Conservation (phyloP, 2,329 filamentous ascomycete genomes). For the Aspergillus clavatus region DNA sequence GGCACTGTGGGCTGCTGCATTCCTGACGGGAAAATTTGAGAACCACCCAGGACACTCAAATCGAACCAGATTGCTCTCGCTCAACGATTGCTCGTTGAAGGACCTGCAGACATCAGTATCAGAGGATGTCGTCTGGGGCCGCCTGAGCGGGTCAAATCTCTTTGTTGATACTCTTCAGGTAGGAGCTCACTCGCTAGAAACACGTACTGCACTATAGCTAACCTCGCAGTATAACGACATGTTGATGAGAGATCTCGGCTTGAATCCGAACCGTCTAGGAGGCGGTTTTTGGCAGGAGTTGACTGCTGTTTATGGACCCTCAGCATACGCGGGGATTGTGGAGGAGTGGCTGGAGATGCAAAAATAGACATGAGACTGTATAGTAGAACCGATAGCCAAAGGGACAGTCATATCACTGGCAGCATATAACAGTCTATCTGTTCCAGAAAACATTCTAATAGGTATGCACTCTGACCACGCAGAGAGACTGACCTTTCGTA, state of each 20-base stretch:
- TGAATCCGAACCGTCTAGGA: conserved; percentile 21
- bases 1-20: conserved; percentile 21
- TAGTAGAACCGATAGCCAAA: no score
- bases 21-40: conserved; percentile 20
- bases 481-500: no score
- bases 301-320: conserved; percentile 18
- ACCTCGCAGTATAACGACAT: conserved; percentile 21
- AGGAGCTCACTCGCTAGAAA: background rate
- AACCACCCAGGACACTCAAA: background rate
- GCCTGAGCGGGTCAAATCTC: conserved; percentile 17
- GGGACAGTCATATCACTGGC: no score
- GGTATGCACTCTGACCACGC: no score
- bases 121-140: conserved; percentile 19
- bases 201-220: background rate
- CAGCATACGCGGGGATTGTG: conserved; percentile 23
- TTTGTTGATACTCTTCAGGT: conserved; percentile 22
- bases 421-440: no score
- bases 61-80: background rate
- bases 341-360: conserved; percentile 15
- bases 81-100: conserved; percentile 2
- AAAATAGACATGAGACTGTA: no score
- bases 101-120: conserved; percentile 13
- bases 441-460: no score
- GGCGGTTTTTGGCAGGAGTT: conserved; percentile 17
- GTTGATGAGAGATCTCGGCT: conserved; percentile 20